Percentiles rank a stretch among this genome's conserved stretches.
These are phyloP conservation scores for carrot (Daucus carota) DNA, from an alignment of 129 eudicot species.

Conservation along the genomic window DH1_v3.0 NC_030385.2:39246501-39247000, in stretches of 20 bases:
- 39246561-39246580: neutral
- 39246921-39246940: neutral
- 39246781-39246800: too few relatives aligned
- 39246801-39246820: too few relatives aligned
- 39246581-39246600: neutral
- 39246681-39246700: too few relatives aligned
- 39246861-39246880: neutral
- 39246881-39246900: neutral
- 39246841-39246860: neutral
- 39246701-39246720: too few relatives aligned
- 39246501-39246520: neutral
- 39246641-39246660: too few relatives aligned
- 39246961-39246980: too few relatives aligned
- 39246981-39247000: too few relatives aligned
- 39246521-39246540: neutral
- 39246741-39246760: too few relatives aligned
- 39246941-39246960: too few relatives aligned
- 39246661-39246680: too few relatives aligned
- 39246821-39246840: neutral
- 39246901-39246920: neutral
- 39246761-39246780: too few relatives aligned
- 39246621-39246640: neutral
- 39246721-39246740: too few relatives aligned
- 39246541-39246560: neutral
- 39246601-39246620: neutral